Evolutionary conservation across 1,139 yeast genomes (phyloP).

Genomic region (Hyphopichia buzzinii): DNA sequence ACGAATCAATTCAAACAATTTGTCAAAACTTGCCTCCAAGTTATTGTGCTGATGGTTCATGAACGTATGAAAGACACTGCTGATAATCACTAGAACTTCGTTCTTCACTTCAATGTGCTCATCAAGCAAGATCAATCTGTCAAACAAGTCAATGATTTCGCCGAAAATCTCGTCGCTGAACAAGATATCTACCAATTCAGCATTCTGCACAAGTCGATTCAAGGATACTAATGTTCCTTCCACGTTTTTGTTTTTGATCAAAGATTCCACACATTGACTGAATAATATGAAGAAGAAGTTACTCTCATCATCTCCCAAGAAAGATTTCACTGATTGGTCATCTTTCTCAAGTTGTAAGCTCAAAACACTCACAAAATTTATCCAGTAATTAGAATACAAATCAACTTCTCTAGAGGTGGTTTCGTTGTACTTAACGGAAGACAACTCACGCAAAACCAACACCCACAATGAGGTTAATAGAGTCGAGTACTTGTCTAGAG

Average conservation of each 20-base stretch:
- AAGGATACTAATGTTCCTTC: constrained; percentile 52
- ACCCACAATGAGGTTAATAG: constrained; percentile 79
- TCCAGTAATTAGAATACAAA: constrained; percentile 69
- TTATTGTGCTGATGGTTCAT: constrained; percentile 20
- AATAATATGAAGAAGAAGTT: constrained; percentile 79
- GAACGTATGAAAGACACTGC: constrained; percentile 41
- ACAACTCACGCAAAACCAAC: constrained; percentile 68
- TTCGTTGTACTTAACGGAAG: constrained; percentile 59
- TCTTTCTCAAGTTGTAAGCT: constrained; percentile 62
- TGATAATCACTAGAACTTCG: constrained; percentile 55
- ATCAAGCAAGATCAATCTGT: constrained; percentile 64
- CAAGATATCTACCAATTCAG: constrained; percentile 57
- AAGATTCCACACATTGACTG: constrained; percentile 79
- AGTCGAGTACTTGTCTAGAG: constrained; percentile 59
- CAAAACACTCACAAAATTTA: constrained; percentile 74
- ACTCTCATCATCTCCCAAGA: constrained; percentile 59
- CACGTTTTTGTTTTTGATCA: constrained; percentile 47
- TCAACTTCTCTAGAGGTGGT: constrained; percentile 50
- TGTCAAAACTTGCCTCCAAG: constrained; percentile 63
- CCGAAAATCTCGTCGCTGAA: constrained; percentile 69
- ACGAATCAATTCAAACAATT: constrained; percentile 75
- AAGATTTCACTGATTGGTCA: constrained; percentile 38
- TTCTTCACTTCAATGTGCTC: constrained; percentile 52
- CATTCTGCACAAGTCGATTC: constrained; percentile 54
- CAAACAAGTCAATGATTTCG: constrained; percentile 75